Conservation (phyloP, 345 rosid genomes). For the Nasturtium officinale region DNA sequence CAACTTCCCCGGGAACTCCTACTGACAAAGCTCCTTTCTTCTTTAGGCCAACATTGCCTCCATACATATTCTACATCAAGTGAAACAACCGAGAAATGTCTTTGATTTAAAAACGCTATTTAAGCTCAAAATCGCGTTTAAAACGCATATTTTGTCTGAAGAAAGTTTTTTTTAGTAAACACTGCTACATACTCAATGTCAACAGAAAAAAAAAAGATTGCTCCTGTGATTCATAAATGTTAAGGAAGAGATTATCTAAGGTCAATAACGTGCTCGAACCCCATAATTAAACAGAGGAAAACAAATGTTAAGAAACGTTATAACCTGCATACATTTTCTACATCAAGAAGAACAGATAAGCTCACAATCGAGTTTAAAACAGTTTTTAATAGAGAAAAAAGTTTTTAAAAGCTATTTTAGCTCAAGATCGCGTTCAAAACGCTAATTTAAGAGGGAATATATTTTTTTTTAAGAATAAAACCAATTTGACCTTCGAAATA, state of each 20-base stretch:
- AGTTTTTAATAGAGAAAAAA: no score
- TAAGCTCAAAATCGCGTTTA: not conserved
- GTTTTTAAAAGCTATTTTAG: no score
- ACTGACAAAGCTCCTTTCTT: slow-evolving; percentile 50
- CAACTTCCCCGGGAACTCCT: slow-evolving; percentile 59
- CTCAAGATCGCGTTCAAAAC: not conserved
- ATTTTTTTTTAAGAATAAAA: no score
- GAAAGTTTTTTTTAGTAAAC: no score
- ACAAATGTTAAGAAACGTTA: not conserved
- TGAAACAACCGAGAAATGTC: not conserved
- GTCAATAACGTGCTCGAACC: not conserved
- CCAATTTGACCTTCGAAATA: no score
- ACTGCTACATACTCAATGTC: not conserved
- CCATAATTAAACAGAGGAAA: not conserved
- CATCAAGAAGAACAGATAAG: no score
- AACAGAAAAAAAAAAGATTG: not conserved
- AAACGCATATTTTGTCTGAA: no score
- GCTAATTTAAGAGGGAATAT: not conserved
- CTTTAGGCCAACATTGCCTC: slow-evolving; percentile 44
- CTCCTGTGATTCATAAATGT: not conserved
- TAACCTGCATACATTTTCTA: not conserved
- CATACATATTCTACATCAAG: slow-evolving; percentile 52
- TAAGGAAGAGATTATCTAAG: no score
- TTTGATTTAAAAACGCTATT: slow-evolving; percentile 4
- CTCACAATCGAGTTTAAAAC: no score